A percentile compares a stretch with the other conserved stretches of the same genome.
Conservation (phyloP, 1,284 basidiomycete genomes). For the Melampsora americana region DNA sequence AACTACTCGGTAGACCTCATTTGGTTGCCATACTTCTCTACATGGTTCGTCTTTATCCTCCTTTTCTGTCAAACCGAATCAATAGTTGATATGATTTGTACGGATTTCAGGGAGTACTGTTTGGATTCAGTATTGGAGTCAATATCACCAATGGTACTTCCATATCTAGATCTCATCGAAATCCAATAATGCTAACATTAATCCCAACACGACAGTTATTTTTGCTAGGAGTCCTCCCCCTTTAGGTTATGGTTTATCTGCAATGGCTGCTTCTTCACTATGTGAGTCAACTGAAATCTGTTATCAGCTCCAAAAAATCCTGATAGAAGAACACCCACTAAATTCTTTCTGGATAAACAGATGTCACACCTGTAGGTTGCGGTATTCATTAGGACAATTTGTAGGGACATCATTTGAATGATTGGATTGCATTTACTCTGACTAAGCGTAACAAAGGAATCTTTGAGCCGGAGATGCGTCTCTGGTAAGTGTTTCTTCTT, state of each 20-base stretch:
- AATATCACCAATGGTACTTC: slow-evolving; percentile 69
- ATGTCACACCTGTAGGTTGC: slow-evolving; percentile 57
- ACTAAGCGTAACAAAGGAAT: slow-evolving; percentile 65
- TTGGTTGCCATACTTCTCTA: slow-evolving; percentile 62
- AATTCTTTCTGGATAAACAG: slow-evolving; percentile 20
- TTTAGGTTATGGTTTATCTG: slow-evolving; percentile 63
- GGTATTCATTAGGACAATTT: slow-evolving; percentile 66
- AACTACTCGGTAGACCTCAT: slow-evolving; percentile 66
- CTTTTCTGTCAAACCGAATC: too few relatives aligned
- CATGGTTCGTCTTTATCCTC: slow-evolving; percentile 56
- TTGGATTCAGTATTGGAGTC: slow-evolving; percentile 69
- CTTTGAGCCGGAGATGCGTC: slow-evolving; percentile 67
- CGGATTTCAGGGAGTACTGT: slow-evolving; percentile 51
- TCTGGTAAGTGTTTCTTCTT: slow-evolving; percentile 60
- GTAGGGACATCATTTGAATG: slow-evolving; percentile 66
- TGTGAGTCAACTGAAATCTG: slow-evolving; percentile 59
- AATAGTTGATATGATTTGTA: too few relatives aligned
- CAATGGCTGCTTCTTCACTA: slow-evolving; percentile 63
- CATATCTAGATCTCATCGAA: not conserved
- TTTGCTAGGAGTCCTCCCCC: slow-evolving; percentile 64
- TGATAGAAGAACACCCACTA: not conserved
- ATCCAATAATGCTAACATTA: not conserved
- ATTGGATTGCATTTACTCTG: slow-evolving; percentile 63
- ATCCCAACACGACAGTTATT: slow-evolving; percentile 11
- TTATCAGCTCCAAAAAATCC: too few relatives aligned